Conservation (phyloP, 768 basidiomycete genomes). For the Naganishia vaughanmartiniae region DNA sequence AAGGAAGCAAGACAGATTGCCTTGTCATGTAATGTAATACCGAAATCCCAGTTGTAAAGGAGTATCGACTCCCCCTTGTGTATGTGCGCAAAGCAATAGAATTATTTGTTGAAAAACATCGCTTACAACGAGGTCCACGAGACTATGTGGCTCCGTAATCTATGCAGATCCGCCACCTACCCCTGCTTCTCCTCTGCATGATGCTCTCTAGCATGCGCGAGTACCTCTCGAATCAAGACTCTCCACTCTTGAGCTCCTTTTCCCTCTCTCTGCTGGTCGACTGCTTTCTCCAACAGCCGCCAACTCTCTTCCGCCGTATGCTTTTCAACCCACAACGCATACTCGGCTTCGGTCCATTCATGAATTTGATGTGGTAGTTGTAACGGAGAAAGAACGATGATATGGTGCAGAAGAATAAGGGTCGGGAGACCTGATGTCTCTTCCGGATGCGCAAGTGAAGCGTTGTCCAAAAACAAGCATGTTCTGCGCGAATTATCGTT, state of each 20-base stretch:
- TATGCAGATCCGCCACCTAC: background rate
- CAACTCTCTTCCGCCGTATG: conserved; percentile 77
- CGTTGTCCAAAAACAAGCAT: conserved; percentile 81
- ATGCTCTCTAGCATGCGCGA: conserved; percentile 55
- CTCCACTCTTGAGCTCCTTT: conserved; percentile 59
- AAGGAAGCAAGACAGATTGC: too few relatives aligned
- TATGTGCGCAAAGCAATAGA: too few relatives aligned
- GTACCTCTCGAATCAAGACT: conserved; percentile 66
- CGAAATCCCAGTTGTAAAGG: too few relatives aligned
- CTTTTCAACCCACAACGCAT: conserved; percentile 92
- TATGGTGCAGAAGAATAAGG: conserved; percentile 78
- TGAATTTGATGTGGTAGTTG: conserved; percentile 79
- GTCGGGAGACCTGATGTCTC: conserved; percentile 77
- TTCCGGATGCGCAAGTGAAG: conserved; percentile 63
- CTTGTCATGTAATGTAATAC: too few relatives aligned
- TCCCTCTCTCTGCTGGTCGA: conserved; percentile 57
- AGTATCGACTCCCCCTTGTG: too few relatives aligned
- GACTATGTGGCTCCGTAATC: background rate
- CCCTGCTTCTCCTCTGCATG: background rate
- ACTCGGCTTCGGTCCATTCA: conserved; percentile 93
- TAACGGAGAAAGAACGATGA: conserved; percentile 78
- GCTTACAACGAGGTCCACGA: background rate
- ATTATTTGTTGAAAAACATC: background rate
- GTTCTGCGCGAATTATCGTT: conserved; percentile 59
- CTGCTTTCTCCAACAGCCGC: conserved; percentile 73